These are phyloP conservation scores for Solanum pennellii DNA, from an alignment of 257 asterid species.

Conservation along the genomic window DNA sequence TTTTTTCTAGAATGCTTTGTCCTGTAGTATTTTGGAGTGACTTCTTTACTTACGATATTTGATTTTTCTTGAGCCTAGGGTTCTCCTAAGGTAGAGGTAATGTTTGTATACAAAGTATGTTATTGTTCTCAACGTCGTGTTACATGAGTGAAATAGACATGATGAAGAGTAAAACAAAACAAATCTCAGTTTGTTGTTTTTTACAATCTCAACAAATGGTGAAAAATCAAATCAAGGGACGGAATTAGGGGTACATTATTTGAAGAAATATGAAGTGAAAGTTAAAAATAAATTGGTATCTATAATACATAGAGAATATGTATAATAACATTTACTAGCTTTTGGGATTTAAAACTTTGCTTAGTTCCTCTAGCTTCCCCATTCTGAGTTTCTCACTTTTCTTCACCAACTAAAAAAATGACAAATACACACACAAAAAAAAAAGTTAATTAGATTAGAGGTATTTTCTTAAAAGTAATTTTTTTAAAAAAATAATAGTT, in stretches of 20 bases:
- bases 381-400: slow-evolving; percentile 71
- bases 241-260: not conserved
- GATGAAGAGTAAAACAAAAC: not conserved
- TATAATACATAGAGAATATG: not conserved
- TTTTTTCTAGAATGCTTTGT: not conserved
- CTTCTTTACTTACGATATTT: not conserved
- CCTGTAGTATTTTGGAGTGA: not conserved
- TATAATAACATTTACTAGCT: not conserved
- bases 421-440: not conserved
- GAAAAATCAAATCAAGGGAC: not conserved
- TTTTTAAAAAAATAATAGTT: not conserved
- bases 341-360: slow-evolving; percentile 45
- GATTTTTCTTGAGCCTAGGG: not conserved
- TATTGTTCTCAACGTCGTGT: not conserved
- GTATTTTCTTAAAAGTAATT: not conserved
- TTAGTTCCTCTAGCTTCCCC: slow-evolving; percentile 70
- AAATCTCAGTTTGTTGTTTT: not conserved
- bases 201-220: not conserved
- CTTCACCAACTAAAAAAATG: slow-evolving; percentile 42
- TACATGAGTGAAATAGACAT: not conserved
- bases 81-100: not conserved
- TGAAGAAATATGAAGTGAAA: not conserved
- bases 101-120: not conserved
- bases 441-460: not conserved
- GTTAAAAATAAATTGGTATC: not conserved